Percentiles rank a stretch among this genome's conserved stretches.
These are phyloP conservation scores for Scutellaria minor DNA, from an alignment of 257 asterid genomes.

Conservation along the genomic window DNA sequence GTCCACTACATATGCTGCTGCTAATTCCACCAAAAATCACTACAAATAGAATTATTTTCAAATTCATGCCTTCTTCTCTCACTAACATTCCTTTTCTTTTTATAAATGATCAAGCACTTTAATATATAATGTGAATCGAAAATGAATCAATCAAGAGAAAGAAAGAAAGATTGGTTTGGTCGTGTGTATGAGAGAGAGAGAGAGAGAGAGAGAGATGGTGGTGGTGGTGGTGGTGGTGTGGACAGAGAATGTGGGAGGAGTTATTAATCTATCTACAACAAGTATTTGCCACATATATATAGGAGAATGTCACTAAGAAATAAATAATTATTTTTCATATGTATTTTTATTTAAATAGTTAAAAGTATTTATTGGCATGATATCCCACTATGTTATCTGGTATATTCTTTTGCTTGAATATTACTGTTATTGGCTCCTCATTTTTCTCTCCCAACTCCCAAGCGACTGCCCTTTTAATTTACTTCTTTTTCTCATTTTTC, in stretches of 20 bases:
- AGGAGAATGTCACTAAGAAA: not conserved
- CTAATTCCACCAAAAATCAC: constrained; percentile 38
- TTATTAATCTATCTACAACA: not conserved
- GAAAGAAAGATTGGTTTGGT: not conserved
- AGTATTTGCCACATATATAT: constrained; percentile 10
- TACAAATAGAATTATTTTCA: constrained; percentile 26
- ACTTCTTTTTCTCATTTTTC: not conserved
- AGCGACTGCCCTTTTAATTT: not conserved
- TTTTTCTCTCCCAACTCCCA: not conserved
- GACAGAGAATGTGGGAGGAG: constrained; percentile 30
- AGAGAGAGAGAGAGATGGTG: constrained; percentile 31
- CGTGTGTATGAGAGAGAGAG: not conserved
- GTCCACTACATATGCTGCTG: constrained; percentile 42
- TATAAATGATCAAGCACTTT: not conserved
- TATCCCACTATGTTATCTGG: not conserved
- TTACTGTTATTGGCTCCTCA: not conserved
- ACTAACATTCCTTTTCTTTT: constrained; percentile 19
- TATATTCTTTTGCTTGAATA: too few relatives aligned
- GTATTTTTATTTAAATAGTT: not conserved
- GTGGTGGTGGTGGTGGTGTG: constrained; percentile 4
- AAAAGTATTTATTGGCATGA: not conserved
- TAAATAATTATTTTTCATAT: not conserved
- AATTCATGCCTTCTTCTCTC: constrained; percentile 26
- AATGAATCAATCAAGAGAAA: not conserved
- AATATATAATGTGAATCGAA: not conserved